These are phyloP conservation scores for Cerioporus squamosus DNA, from an alignment of 1,284 basidiomycete genomes.

Conservation along the genomic window DNA sequence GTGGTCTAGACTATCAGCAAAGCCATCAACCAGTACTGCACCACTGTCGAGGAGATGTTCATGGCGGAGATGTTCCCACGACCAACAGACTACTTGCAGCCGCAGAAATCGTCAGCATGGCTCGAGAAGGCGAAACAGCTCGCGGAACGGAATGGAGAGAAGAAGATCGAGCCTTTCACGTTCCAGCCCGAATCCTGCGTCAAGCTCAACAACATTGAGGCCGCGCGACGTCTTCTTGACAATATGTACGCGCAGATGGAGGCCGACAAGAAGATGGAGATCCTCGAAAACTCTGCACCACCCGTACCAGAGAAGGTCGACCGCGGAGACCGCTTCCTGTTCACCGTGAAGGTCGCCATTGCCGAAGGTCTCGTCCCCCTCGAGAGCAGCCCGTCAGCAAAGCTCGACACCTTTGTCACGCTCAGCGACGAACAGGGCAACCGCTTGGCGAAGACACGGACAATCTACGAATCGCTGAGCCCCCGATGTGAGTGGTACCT, in stretches of 20 bases:
- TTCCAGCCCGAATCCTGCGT: slow-evolving; percentile 95
- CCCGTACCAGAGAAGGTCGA: slow-evolving; percentile 66
- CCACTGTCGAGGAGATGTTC: slow-evolving; percentile 87
- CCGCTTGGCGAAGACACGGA: slow-evolving; percentile 92
- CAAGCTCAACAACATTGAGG: slow-evolving; percentile 97
- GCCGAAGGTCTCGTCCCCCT: slow-evolving; percentile 82
- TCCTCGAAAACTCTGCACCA: slow-evolving; percentile 61
- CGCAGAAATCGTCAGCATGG: slow-evolving; percentile 91
- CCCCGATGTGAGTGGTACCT: slow-evolving; percentile 77
- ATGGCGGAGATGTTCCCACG: slow-evolving; percentile 94
- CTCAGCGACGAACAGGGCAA: slow-evolving; percentile 92
- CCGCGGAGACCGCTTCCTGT: slow-evolving; percentile 74
- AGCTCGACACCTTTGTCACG: slow-evolving; percentile 91
- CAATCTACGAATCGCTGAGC: slow-evolving; percentile 89
- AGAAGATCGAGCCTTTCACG: slow-evolving; percentile 92
- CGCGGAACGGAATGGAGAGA: slow-evolving; percentile 78
- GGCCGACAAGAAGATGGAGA: slow-evolving; percentile 85
- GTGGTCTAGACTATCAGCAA: slow-evolving; percentile 81
- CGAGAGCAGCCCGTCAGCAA: slow-evolving; percentile 73
- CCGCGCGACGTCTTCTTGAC: slow-evolving; percentile 89
- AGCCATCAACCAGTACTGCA: slow-evolving; percentile 92
- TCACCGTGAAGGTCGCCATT: slow-evolving; percentile 92
- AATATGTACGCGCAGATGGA: slow-evolving; percentile 93
- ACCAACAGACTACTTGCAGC: slow-evolving; percentile 73
- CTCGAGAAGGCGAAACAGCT: slow-evolving; percentile 91